A percentile compares a stretch with the other conserved stretches of the same genome.
Conservation (phyloP, 2,329 filamentous ascomycete genomes). For the Epichloe sylvatica region DNA sequence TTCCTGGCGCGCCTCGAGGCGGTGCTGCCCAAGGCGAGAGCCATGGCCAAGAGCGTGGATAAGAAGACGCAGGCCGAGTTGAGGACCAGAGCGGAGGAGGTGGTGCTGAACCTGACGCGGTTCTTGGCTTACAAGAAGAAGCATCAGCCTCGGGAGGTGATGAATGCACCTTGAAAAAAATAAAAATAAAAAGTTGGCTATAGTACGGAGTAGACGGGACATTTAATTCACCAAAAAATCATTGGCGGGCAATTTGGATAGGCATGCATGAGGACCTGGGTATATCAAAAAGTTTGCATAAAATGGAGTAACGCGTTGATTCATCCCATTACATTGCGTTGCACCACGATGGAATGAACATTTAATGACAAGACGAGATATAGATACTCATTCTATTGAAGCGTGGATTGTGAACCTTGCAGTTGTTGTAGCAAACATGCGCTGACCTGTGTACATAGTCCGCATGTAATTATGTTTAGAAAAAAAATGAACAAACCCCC, state of each 20-base stretch:
- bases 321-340: no score
- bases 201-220: background rate
- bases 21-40: constrained; percentile 36
- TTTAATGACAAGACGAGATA: no score
- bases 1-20: constrained; percentile 47
- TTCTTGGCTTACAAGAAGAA: constrained; percentile 55
- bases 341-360: no score
- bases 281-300: background rate
- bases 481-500: background rate
- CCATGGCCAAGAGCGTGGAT: constrained; percentile 46
- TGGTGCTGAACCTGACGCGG: constrained; percentile 41
- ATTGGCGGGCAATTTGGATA: background rate
- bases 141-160: constrained; percentile 24
- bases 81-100: constrained; percentile 46
- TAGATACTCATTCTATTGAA: background rate
- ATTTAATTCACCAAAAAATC: background rate
- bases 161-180: background rate
- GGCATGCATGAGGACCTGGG: no score
- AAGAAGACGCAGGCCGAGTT: constrained; percentile 44
- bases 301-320: background rate
- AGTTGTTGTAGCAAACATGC: no score
- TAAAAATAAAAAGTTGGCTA: no score
- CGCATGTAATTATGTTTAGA: no score
- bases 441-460: no score
- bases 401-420: no score